Evolutionary conservation across 345 rosid species (phyloP).

Genomic region (Sisymbrium irio): DNA sequence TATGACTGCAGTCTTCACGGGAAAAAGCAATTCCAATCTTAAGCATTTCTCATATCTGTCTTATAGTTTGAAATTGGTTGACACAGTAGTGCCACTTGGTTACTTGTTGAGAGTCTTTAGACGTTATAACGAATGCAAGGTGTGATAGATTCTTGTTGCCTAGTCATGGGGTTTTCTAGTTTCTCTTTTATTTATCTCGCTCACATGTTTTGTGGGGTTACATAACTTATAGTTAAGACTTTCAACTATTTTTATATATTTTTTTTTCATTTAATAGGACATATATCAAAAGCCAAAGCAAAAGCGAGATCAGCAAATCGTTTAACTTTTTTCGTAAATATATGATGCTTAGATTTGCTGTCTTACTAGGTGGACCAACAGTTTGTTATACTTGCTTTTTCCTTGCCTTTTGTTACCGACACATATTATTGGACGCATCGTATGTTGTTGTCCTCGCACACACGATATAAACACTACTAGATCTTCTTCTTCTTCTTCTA

Average conservation of each 20-base stretch:
- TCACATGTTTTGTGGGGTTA: slow-evolving; percentile 28
- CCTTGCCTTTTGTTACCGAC: slow-evolving; percentile 37
- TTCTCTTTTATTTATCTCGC: not conserved
- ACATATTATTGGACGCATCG: slow-evolving; percentile 27
- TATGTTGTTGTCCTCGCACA: slow-evolving; percentile 28
- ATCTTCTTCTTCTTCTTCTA: slow-evolving; percentile 7
- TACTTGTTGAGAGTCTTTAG: not conserved
- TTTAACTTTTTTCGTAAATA: slow-evolving; percentile 9
- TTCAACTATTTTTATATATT: not conserved
- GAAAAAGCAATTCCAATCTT: slow-evolving; percentile 18
- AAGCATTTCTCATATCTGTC: slow-evolving; percentile 1
- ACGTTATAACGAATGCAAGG: slow-evolving; percentile 7
- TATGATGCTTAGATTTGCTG: slow-evolving; percentile 35
- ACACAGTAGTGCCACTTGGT: slow-evolving; percentile 23
- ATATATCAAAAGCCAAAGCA: slow-evolving; percentile 23
- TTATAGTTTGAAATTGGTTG: slow-evolving; percentile 21
- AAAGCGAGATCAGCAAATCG: slow-evolving; percentile 32
- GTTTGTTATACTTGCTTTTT: slow-evolving; percentile 22
- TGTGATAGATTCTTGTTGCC: slow-evolving; percentile 10
- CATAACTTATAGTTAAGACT: not conserved
- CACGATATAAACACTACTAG: slow-evolving; percentile 1
- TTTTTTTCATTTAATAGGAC: not conserved
- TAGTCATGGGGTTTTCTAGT: slow-evolving; percentile 11
- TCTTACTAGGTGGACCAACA: slow-evolving; percentile 30
- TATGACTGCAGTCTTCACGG: slow-evolving; percentile 35